Evolutionary conservation across 2,329 filamentous ascomycete genomes (phyloP), one percentile per base, ranked within the genome.

Genomic region (Gremmenia infestans): DNA sequence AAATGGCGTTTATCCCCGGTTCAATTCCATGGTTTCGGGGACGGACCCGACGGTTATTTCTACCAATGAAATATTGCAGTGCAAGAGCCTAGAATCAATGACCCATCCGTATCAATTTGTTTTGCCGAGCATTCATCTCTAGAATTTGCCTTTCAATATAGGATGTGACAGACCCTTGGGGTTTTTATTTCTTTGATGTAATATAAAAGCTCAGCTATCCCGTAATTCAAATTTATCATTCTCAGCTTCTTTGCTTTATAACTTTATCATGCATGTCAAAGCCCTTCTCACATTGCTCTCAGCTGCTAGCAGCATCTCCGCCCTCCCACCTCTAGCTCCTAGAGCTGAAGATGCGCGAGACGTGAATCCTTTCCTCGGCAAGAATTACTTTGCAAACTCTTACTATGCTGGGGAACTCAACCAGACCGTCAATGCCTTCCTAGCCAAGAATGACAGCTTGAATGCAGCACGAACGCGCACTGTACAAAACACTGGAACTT

Each of bases 321-420:
- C 15, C 5, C n/a, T 48, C 9, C 8, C 28, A 7, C 9, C 23
- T n/a, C 14, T 39, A 39, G 12, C 14, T 7, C 37, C 14, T 6
- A n/a, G 37, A 39, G 12, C 25, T 6, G 28, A 48, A 25, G 37
- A 36, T 23, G 60, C 57, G 15, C 60, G 54, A 45, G 58, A 64
- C 54, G 54, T 64, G 50, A 75, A 76, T 54, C 73, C 81, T 0
- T 81, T 83, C 64, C 56, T 70, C 1, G 75, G 75, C 56, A 76
- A 75, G 60, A 74, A 71, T 6, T 68, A 81, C 25, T 80, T 77
- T 62, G 73, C 72, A 57, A 77, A 78, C 66, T 71, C 72, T n/a
- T 61, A 61, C 19, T 78, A 75, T 65, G 70, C 73, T 12, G 58
- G 53, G n/a, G 73, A 76, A 65, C 69, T 78, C 36, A 68, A 74